Percentiles rank a stretch among this genome's conserved stretches.
phyloP scores from a whole-genome alignment of 2,329 filamentous ascomycete species.

The Aurifilum marmelostoma region DNA sequence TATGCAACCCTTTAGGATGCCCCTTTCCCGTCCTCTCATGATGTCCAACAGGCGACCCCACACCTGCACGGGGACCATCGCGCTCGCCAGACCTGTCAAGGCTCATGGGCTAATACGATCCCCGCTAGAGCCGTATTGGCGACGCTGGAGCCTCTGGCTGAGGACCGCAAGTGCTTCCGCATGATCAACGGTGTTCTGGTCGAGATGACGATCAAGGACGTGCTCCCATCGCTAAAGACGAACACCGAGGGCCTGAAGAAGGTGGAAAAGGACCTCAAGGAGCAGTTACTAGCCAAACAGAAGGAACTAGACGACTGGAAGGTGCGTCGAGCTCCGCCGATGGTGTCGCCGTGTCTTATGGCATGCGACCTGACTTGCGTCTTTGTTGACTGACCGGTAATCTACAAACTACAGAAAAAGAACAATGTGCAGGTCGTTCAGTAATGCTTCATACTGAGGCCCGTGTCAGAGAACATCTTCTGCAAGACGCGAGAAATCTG shows the following conservation, averaged over 20 bases:
- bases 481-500: background rate
- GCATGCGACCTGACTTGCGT: conserved; percentile 16
- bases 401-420: conserved; percentile 67
- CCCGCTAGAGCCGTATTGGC: conserved; percentile 82
- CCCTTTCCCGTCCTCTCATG: background rate
- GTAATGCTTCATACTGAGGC: conserved; percentile 38
- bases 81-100: conserved; percentile 12
- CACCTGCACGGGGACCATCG: background rate
- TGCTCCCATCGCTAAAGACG: conserved; percentile 86
- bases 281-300: conserved; percentile 95
- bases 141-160: conserved; percentile 79
- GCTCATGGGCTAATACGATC: conserved; percentile 26
- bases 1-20: conserved; percentile 2
- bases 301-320: conserved; percentile 98
- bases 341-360: conserved; percentile 9
- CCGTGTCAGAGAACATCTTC: background rate
- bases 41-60: background rate
- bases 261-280: conserved; percentile 90
- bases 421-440: conserved; percentile 88
- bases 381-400: conserved; percentile 7
- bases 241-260: conserved; percentile 94
- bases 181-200: conserved; percentile 98
- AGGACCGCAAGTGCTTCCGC: conserved; percentile 94
- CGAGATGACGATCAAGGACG: conserved; percentile 90
- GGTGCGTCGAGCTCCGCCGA: conserved; percentile 57